Evolutionary conservation across 129 eudicot species (phyloP).

Genomic region (Deinandra increscens): DNA sequence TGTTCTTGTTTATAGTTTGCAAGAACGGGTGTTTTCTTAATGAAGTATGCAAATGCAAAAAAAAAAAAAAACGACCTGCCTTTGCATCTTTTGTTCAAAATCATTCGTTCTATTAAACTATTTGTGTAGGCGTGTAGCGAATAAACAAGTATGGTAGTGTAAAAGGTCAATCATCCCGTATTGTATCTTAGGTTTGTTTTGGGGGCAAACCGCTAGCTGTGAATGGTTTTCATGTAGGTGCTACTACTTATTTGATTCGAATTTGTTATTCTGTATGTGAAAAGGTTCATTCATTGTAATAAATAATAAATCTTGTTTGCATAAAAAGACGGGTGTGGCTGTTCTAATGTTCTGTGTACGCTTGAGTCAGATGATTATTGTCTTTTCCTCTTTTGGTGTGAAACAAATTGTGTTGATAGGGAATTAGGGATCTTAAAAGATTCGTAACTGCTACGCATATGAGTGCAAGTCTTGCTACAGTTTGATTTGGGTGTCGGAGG

Average conservation of each 20-base stretch:
- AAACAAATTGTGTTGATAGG: no score
- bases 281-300: not conserved
- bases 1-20: conserved; percentile 19
- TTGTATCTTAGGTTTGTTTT: conserved; percentile 12
- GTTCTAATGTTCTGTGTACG: not conserved
- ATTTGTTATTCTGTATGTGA: conserved; percentile 8
- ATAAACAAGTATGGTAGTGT: not conserved
- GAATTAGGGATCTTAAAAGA: no score
- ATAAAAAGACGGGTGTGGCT: not conserved
- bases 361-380: not conserved
- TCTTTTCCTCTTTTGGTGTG: not conserved
- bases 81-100: conserved; percentile 8
- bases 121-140: not conserved
- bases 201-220: not conserved
- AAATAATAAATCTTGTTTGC: not conserved
- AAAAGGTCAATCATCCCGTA: not conserved
- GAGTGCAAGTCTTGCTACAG: no score
- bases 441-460: no score
- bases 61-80: not conserved
- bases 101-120: not conserved
- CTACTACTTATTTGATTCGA: not conserved
- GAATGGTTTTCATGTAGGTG: not conserved
- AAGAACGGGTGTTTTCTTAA: conserved; percentile 19
- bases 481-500: conserved; percentile 40
- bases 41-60: conserved; percentile 12